phyloP scores from a whole-genome alignment of 495 filamentous ascomycete genomes.

The Penicillium bovifimosum region DNA sequence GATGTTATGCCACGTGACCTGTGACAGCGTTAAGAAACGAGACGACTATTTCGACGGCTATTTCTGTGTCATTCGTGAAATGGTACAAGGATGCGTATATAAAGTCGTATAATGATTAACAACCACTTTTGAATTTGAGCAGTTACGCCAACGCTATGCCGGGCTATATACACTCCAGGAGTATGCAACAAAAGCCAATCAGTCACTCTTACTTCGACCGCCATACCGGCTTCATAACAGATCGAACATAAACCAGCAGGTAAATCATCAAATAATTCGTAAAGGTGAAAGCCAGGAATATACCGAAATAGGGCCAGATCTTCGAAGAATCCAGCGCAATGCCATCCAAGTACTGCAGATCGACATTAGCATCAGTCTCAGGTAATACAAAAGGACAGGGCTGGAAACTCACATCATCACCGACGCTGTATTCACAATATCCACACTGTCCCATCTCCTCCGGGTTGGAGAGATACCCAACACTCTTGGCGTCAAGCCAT shows the following conservation, averaged over 20 bases:
- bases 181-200: conserved; percentile 24
- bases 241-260: conserved; percentile 33
- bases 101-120: too few relatives aligned
- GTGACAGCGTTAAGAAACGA: too few relatives aligned
- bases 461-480: conserved; percentile 59
- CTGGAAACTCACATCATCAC: conserved; percentile 44
- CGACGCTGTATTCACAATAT: conserved; percentile 55
- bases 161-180: conserved; percentile 19
- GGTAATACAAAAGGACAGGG: background rate
- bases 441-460: conserved; percentile 37
- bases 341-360: conserved; percentile 51
- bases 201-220: conserved; percentile 30
- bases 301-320: conserved; percentile 68
- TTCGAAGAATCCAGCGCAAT: conserved; percentile 56
- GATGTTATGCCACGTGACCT: too few relatives aligned
- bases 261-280: conserved; percentile 70
- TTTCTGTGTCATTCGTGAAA: too few relatives aligned
- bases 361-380: conserved; percentile 6
- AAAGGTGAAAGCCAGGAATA: conserved; percentile 65
- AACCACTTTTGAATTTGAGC: background rate
- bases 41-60: too few relatives aligned
- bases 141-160: conserved; percentile 10
- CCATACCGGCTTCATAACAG: conserved; percentile 34
- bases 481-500: conserved; percentile 56
- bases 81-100: too few relatives aligned